Evolutionary conservation across 176 grass and related monocot genomes (phyloP), one percentile per base, ranked within the genome.

Genomic region (Paspalum vaginatum): DNA sequence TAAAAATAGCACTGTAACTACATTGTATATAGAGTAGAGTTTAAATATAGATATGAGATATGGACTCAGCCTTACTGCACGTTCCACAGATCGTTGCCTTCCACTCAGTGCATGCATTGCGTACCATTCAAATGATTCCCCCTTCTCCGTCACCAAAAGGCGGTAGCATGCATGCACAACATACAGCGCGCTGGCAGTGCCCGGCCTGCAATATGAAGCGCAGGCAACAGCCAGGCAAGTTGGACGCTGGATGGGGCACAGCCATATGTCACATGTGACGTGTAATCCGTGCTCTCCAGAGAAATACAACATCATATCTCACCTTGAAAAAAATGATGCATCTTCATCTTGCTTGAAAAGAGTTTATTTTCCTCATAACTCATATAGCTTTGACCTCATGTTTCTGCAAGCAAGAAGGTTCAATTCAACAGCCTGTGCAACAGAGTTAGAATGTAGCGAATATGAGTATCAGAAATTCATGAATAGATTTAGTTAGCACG

Each of bases 61-160:
- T n/a, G n/a, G n/a, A n/a, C n/a, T n/a, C n/a, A n/a, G n/a, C n/a
- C n/a, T n/a, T n/a, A n/a, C n/a, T n/a, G n/a, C n/a, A n/a, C n/a
- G n/a, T n/a, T n/a, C n/a, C n/a, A n/a, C n/a, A n/a, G 32, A 32
- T 32, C 32, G 32, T 32, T 32, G 32, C 32, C 68, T 70, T 84
- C 74, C 73, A 6, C 52, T 77, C 73, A 68, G 72, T 51, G 42
- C 56, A 77, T 44, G 73, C 58, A n/a, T 17, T 8, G 41, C 32
- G 25, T 26, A 65, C 22, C 44, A 66, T 54, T 17, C 48, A 32
- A 46, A 61, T n/a, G 54, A 78, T 78, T 70, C 16, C n/a, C 32
- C 20, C 53, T 9, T 56, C 8, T 9, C 8, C 74, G 11, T 61
- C 37, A 41, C 40, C 47, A 49, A 41, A 60, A 77, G 12, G 10